Evolutionary conservation across 164 flowering plant species (phyloP).

Genomic region (Amborella trichopoda): DNA sequence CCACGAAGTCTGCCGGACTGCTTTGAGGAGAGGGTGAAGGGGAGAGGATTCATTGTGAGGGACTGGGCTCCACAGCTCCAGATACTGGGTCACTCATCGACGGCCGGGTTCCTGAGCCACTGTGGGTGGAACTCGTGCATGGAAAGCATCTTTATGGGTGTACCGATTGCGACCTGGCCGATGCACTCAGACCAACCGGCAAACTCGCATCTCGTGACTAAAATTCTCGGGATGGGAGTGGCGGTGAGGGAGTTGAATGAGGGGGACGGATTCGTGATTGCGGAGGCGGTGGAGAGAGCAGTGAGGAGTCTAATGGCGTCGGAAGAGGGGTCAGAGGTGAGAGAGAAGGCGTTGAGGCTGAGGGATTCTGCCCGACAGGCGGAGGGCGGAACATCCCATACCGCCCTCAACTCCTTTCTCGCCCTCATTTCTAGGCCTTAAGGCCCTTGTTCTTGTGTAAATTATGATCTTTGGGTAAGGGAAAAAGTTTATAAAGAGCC

Average conservation of each 20-base stretch:
- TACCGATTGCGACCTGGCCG: slow-evolving; percentile 64
- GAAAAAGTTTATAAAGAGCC: no score
- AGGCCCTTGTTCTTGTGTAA: no score
- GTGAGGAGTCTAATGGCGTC: slow-evolving; percentile 8
- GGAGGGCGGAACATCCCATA: slow-evolving; percentile 1
- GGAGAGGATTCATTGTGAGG: slow-evolving; percentile 22
- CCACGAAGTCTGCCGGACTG: slow-evolving; percentile 31
- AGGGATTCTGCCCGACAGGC: not conserved
- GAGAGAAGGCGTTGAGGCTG: slow-evolving; percentile 4
- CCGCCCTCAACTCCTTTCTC: slow-evolving; percentile 3
- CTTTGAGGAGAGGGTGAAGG: slow-evolving; percentile 31
- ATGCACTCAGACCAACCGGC: slow-evolving; percentile 75
- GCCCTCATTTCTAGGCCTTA: slow-evolving; percentile 3
- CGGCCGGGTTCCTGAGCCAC: slow-evolving; percentile 49
- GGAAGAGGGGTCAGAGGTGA: slow-evolving; percentile 1
- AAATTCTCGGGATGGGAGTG: not conserved
- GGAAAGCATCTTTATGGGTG: slow-evolving; percentile 40
- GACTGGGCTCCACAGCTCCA: slow-evolving; percentile 51
- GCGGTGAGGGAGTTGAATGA: not conserved
- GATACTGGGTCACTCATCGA: slow-evolving; percentile 28
- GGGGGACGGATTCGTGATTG: not conserved
- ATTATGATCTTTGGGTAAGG: no score
- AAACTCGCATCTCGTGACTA: slow-evolving; percentile 31
- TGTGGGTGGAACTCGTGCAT: slow-evolving; percentile 59
- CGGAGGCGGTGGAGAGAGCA: not conserved